Percentiles rank a stretch among this genome's conserved stretches.
These are phyloP conservation scores for Daedaleopsis nitida DNA, from an alignment of 768 basidiomycete species.

Conservation along the genomic window DNA sequence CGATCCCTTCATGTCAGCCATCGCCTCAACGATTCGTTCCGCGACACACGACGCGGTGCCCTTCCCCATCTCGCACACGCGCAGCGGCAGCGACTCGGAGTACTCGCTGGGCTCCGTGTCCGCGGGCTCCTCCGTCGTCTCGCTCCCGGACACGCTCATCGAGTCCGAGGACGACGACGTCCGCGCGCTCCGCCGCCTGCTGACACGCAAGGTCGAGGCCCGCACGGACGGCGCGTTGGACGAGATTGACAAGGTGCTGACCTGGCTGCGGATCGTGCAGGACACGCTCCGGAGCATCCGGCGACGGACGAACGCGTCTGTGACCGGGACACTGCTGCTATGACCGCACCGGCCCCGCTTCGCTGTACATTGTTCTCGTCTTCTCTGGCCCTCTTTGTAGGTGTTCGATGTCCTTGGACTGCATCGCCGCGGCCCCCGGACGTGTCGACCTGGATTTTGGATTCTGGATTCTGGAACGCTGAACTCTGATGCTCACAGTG, in stretches of 20 bases:
- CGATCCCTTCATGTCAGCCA: constrained; percentile 18
- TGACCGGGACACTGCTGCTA: not conserved
- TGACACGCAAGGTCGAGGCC: constrained; percentile 67
- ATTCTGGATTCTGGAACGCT: not conserved
- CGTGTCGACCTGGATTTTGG: not conserved
- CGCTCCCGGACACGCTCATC: constrained; percentile 50
- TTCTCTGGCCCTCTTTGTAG: not conserved
- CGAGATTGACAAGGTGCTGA: constrained; percentile 59
- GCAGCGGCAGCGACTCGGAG: constrained; percentile 16
- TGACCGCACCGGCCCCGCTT: not conserved
- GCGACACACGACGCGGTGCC: constrained; percentile 6
- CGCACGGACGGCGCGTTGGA: constrained; percentile 56
- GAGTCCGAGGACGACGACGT: constrained; percentile 71
- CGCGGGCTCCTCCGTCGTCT: constrained; percentile 40
- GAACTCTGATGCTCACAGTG: not conserved
- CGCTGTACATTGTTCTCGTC: not conserved
- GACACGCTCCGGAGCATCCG: constrained; percentile 34
- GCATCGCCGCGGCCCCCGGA: not conserved
- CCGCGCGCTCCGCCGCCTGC: constrained; percentile 61
- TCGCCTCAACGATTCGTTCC: constrained; percentile 13
- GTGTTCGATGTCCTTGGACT: not conserved
- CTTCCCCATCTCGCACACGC: constrained; percentile 11
- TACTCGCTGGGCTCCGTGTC: constrained; percentile 20
- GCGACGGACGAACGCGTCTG: constrained; percentile 5
- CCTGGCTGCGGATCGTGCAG: constrained; percentile 66